These are phyloP conservation scores for Sisymbrium irio DNA, from an alignment of 345 rosid genomes.

Conservation along the genomic window DNA sequence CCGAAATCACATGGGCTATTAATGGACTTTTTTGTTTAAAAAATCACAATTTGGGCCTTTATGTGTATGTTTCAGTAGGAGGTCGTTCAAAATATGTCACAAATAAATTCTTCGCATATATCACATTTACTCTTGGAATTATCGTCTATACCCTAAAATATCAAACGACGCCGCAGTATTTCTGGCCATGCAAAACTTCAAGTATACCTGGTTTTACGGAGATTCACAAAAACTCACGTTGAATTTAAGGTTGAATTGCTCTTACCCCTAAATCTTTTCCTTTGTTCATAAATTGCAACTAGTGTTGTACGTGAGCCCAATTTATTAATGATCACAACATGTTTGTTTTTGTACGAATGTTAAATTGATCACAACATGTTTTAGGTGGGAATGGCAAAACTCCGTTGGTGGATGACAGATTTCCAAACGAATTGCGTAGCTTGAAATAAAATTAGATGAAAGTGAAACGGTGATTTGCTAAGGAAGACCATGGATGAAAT, in stretches of 20 bases:
- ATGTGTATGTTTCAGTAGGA: not conserved
- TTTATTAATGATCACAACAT: not conserved
- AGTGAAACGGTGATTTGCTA: no score
- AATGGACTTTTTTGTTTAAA: not conserved
- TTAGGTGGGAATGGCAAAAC: no score
- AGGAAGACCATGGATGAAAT: not conserved
- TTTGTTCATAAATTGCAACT: not conserved
- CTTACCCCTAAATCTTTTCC: not conserved
- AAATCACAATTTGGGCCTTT: not conserved
- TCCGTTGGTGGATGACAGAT: no score
- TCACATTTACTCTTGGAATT: not conserved
- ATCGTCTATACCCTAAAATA: not conserved
- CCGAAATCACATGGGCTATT: not conserved
- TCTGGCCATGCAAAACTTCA: constrained; percentile 1
- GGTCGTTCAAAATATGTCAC: not conserved
- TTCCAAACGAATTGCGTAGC: no score
- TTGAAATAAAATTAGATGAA: no score
- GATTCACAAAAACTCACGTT: not conserved
- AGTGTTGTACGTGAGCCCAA: not conserved
- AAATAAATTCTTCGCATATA: not conserved
- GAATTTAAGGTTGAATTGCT: no score
- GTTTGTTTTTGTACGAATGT: no score
- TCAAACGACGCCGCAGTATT: not conserved
- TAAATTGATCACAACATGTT: no score
- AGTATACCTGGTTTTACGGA: not conserved